Conservation (phyloP, 1,139 yeast genomes). For the Saccharomyces hybrid region DNA sequence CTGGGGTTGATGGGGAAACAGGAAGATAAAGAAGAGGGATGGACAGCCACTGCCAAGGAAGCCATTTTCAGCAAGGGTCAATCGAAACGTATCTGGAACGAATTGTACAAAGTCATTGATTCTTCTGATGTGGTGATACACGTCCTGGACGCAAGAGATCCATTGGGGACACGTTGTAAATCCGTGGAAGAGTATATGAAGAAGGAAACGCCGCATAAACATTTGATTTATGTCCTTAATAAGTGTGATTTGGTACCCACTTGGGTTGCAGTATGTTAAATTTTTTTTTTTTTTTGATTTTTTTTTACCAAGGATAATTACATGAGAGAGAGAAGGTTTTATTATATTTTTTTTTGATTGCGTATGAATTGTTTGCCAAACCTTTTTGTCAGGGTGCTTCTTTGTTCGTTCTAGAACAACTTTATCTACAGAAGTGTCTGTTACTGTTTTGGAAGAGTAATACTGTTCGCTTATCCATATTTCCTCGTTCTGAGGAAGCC, state of each 20-base stretch:
- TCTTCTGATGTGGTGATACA: constrained; percentile 96
- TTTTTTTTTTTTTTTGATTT: constrained; percentile 10
- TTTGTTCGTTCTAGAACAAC: constrained; percentile 5
- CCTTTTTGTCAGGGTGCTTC: constrained; percentile 62
- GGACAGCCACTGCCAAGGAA: constrained; percentile 86
- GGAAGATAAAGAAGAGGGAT: constrained; percentile 63
- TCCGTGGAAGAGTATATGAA: constrained; percentile 88
- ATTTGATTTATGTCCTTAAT: constrained; percentile 86
- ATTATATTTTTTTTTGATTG: constrained; percentile 5
- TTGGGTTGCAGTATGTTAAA: constrained; percentile 94
- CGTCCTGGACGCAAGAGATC: constrained; percentile 95
- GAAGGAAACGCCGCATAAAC: constrained; percentile 95
- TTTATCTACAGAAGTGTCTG: constrained; percentile 54
- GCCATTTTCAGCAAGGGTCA: constrained; percentile 95
- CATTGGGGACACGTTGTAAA: constrained; percentile 89
- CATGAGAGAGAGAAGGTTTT: neutral
- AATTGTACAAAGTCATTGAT: constrained; percentile 90
- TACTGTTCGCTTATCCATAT: constrained; percentile 45
- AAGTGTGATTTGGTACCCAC: constrained; percentile 98
- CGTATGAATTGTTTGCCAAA: constrained; percentile 27
- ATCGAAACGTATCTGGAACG: constrained; percentile 98
- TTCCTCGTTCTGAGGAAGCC: constrained; percentile 35
- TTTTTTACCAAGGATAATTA: constrained; percentile 1
- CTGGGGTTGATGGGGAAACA: constrained; percentile 71
- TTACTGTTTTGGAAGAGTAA: constrained; percentile 93